Evolutionary conservation across 1,139 yeast species (phyloP).

Genomic region (Nakaseomyces uthaithaninus): DNA sequence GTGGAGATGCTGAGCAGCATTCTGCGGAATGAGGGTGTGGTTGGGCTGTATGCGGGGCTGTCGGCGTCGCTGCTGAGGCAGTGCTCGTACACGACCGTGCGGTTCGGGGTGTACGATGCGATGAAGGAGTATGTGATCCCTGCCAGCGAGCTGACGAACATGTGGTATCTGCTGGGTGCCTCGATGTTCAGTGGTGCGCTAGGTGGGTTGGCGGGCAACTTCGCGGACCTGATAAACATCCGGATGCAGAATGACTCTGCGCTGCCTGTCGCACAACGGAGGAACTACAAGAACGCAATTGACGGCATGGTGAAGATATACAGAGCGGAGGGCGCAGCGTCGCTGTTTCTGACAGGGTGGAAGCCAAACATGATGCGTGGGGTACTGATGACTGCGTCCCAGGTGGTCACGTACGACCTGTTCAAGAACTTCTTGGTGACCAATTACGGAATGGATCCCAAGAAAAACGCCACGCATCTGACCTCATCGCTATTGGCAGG

Average conservation of each 20-base stretch:
- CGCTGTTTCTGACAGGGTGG: conserved; percentile 64
- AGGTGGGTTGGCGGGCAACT: conserved; percentile 83
- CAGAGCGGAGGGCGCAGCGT: conserved; percentile 48
- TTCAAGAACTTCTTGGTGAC: conserved; percentile 57
- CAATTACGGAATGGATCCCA: conserved; percentile 45
- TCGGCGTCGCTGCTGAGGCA: conserved; percentile 78
- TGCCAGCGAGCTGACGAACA: conserved; percentile 27
- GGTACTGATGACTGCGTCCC: conserved; percentile 83
- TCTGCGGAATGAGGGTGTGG: conserved; percentile 53
- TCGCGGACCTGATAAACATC: conserved; percentile 80
- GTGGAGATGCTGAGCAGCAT: conserved; percentile 54
- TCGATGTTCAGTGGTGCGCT: conserved; percentile 78
- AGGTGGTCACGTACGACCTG: conserved; percentile 79
- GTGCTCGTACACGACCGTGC: conserved; percentile 78
- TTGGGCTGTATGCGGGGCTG: conserved; percentile 69
- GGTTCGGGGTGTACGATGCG: conserved; percentile 77
- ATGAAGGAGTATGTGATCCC: conserved; percentile 51
- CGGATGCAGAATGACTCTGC: conserved; percentile 87
- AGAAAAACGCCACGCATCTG: conserved; percentile 65
- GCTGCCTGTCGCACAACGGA: conserved; percentile 53
- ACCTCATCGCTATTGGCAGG: conserved; percentile 73
- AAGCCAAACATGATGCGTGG: conserved; percentile 76
- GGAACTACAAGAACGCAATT: conserved; percentile 71
- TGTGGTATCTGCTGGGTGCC: conserved; percentile 48
- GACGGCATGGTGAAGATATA: conserved; percentile 61